Percentiles rank a stretch among this genome's conserved stretches.
Conservation (phyloP, 208 protist species). For the Novymonas esmeraldas region DNA sequence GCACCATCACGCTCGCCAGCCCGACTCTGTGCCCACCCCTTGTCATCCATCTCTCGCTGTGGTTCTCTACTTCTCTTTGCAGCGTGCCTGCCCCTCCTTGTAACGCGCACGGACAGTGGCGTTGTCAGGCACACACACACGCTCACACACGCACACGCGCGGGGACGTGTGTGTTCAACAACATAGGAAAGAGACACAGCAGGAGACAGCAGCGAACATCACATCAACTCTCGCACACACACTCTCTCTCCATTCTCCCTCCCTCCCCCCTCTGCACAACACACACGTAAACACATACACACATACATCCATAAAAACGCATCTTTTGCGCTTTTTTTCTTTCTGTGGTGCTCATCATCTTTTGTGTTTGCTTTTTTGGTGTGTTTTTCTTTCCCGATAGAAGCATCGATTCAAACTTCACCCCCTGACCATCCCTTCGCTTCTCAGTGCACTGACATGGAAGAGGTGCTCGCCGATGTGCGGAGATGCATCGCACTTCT, state of each 20-base stretch:
- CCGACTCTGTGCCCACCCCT: too few species aligned
- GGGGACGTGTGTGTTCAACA: not conserved
- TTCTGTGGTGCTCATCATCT: not conserved
- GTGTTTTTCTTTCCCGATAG: conserved; percentile 13
- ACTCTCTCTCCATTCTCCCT: not conserved
- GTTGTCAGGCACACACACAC: not conserved
- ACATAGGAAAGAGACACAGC: not conserved
- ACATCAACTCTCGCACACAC: not conserved
- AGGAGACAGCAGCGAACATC: not conserved
- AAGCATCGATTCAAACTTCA: not conserved
- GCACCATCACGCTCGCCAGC: too few species aligned
- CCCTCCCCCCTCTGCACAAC: not conserved
- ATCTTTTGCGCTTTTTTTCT: not conserved
- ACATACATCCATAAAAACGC: not conserved
- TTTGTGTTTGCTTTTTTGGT: not conserved
- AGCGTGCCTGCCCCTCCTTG: too few species aligned
- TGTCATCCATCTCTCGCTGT: too few species aligned
- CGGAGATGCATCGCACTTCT: conserved; percentile 10
- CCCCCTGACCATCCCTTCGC: too few species aligned
- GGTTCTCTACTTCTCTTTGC: too few species aligned
- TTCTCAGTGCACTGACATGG: not conserved
- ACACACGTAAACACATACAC: not conserved
- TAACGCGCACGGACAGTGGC: not conserved
- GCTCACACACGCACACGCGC: not conserved
- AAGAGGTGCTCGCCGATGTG: conserved; percentile 7